Base-by-base conservation (phyloP, 2,329 filamentous ascomycete species). In the Calonectria hongkongensis region DNA sequence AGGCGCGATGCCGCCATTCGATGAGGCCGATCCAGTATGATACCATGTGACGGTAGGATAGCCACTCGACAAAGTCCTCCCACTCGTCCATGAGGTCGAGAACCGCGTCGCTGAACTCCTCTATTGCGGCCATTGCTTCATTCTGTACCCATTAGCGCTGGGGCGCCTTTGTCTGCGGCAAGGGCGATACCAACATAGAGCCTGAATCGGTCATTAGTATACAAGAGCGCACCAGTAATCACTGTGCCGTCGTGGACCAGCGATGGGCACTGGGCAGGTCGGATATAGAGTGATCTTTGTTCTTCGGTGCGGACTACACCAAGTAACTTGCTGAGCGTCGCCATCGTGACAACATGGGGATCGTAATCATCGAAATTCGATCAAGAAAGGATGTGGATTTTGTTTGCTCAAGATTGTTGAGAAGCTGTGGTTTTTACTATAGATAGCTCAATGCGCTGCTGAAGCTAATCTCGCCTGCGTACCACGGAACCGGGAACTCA, bases 11-110 rank as follows among this genome's bases (percentile, higher is more conserved):
- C 15, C 67, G 66, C 67, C 67, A 73, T 13, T n/a, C 48, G 21
- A 54, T 39, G 43, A 73, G 65, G 21, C 72, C 68, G 8, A 66
- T 36, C 64, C 72, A 73, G 72, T 71, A 73, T 45, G 68, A 47
- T 2, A 60, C 33, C 64, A 71, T 71, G 68, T 67, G 47, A 15
- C 72, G 68, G 64, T 71, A 73, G 27, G 68, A 45, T 39, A 73
- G 51, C 72, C 72, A 73, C 16, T 68, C 48, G 64, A 68, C 56
- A 18, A 73, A 41, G n/a, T 68, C 58, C 3, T 41, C 12, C 72
- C 72, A 73, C 13, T 73, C 68, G n/a, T 47, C 27, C 39, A 71
- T 45, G 39, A 73, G 58, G 33, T 39, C 27, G 39, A 54, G 36
- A 3, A 73, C 36, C 3, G 41, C 64, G 28, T 54, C 39, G 30